Evolutionary conservation across 1,284 basidiomycete genomes (phyloP).

Genomic region (Cryptococcus floricola): DNA sequence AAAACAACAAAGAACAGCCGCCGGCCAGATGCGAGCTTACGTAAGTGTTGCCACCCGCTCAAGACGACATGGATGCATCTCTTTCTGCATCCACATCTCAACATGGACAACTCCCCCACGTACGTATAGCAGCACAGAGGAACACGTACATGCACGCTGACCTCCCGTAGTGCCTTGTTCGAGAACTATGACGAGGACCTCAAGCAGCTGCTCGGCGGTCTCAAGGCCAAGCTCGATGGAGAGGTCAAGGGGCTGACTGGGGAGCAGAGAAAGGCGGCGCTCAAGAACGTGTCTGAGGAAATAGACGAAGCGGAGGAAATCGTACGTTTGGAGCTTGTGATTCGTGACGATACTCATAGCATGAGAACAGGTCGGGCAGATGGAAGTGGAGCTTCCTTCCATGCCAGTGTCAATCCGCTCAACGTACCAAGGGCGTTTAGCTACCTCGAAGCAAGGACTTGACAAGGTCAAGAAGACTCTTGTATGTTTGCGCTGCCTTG

Average conservation of each 20-base stretch:
- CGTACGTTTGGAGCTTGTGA: constrained; percentile 52
- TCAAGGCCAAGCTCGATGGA: constrained; percentile 45
- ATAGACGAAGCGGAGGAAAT: constrained; percentile 98
- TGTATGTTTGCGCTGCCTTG: constrained; percentile 38
- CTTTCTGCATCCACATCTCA: constrained; percentile 3
- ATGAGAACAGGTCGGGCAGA: constrained; percentile 76
- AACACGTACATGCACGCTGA: neutral
- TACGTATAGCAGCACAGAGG: constrained; percentile 13
- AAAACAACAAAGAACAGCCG: neutral
- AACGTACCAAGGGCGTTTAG: constrained; percentile 69
- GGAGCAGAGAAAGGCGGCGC: constrained; percentile 75
- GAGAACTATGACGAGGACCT: constrained; percentile 51
- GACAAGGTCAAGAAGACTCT: constrained; percentile 70
- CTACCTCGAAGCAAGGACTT: constrained; percentile 67
- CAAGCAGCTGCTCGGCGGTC: constrained; percentile 41
- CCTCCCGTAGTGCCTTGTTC: constrained; percentile 42
- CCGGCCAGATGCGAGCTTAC: neutral
- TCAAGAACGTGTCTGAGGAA: constrained; percentile 88
- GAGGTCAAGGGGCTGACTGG: constrained; percentile 46
- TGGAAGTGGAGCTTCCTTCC: constrained; percentile 98
- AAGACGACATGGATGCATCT: neutral
- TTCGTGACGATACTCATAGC: no score
- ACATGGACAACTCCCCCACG: constrained; percentile 50
- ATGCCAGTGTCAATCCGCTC: constrained; percentile 80
- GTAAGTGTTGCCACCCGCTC: neutral